Conservation (phyloP, 2,329 filamentous ascomycete species). For the Stachybotrys chlorohalonatus region DNA sequence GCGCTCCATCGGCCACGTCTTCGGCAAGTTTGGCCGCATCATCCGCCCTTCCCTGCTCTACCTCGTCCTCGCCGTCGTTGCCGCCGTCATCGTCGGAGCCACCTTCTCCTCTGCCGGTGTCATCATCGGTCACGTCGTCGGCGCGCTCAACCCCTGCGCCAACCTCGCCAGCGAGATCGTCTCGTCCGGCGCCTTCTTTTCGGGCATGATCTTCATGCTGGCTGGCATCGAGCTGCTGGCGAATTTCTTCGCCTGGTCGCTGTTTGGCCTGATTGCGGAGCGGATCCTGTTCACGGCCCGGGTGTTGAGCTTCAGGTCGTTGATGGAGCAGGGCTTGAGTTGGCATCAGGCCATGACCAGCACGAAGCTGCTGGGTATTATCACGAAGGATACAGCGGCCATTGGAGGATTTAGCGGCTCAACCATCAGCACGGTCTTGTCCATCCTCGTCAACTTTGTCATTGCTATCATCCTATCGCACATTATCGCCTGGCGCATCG, state of each 20-base stretch:
- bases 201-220: slow-evolving; percentile 47
- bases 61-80: slow-evolving; percentile 29
- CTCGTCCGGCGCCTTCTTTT: slow-evolving; percentile 35
- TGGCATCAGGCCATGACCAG: slow-evolving; percentile 65
- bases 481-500: slow-evolving; percentile 68
- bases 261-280: slow-evolving; percentile 45
- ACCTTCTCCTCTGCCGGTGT: slow-evolving; percentile 45
- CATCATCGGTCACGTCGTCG: slow-evolving; percentile 34
- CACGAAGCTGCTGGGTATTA: slow-evolving; percentile 52
- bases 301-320: slow-evolving; percentile 53
- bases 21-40: slow-evolving; percentile 26
- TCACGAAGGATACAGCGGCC: slow-evolving; percentile 60
- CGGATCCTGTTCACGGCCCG: slow-evolving; percentile 55
- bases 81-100: slow-evolving; percentile 45
- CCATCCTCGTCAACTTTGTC: slow-evolving; percentile 58
- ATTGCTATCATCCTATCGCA: slow-evolving; percentile 60
- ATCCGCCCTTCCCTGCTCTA: slow-evolving; percentile 28
- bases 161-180: slow-evolving; percentile 27
- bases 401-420: slow-evolving; percentile 62
- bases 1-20: slow-evolving; percentile 28
- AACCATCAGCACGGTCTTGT: slow-evolving; percentile 60
- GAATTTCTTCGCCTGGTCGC: slow-evolving; percentile 47
- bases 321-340: slow-evolving; percentile 57
- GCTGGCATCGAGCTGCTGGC: slow-evolving; percentile 37
- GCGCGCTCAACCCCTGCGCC: slow-evolving; percentile 35